These are phyloP conservation scores for Suhomyces bokatorum DNA, from an alignment of 1,139 yeast species.

Conservation along the genomic window DNA sequence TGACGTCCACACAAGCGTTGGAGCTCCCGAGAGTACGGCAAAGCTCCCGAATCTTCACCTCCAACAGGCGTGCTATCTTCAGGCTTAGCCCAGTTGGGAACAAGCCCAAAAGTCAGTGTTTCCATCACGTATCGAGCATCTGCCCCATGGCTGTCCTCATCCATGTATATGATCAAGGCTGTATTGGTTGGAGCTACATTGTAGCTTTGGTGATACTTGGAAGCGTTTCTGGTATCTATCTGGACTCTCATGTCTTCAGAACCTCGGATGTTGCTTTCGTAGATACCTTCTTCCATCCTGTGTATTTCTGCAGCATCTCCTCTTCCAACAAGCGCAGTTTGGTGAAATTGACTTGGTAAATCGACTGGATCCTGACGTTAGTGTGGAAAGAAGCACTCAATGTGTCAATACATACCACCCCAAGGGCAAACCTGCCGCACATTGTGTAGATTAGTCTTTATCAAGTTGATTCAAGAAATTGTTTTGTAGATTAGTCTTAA, in stretches of 20 bases:
- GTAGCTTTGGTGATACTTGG: constrained; percentile 28
- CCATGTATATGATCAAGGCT: constrained; percentile 35
- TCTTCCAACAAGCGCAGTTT: constrained; percentile 20
- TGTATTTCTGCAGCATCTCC: constrained; percentile 9
- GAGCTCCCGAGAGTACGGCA: constrained; percentile 30
- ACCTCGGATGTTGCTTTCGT: constrained; percentile 9
- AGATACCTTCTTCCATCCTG: constrained; percentile 9
- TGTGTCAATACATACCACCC: constrained; percentile 35
- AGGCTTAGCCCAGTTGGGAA: constrained; percentile 47
- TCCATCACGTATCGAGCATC: constrained; percentile 30
- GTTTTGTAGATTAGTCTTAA: background rate
- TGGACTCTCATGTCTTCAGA: constrained; percentile 10
- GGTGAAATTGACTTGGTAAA: constrained; percentile 33
- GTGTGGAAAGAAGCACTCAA: background rate
- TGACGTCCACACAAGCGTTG: constrained; percentile 32
- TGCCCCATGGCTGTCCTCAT: constrained; percentile 11
- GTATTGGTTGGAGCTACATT: constrained; percentile 45
- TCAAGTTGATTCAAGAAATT: background rate
- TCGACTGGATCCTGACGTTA: constrained; percentile 30
- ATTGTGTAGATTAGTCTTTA: background rate
- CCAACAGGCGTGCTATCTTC: constrained; percentile 27
- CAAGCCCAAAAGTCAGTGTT: constrained; percentile 43
- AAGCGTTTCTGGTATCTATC: constrained; percentile 12
- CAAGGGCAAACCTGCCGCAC: constrained; percentile 36
- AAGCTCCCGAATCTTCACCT: constrained; percentile 8